A percentile compares a stretch with the other conserved stretches of the same genome.
phyloP scores from a whole-genome alignment of 2,329 filamentous ascomycete genomes.

The Diaporthe citrichinensis region DNA sequence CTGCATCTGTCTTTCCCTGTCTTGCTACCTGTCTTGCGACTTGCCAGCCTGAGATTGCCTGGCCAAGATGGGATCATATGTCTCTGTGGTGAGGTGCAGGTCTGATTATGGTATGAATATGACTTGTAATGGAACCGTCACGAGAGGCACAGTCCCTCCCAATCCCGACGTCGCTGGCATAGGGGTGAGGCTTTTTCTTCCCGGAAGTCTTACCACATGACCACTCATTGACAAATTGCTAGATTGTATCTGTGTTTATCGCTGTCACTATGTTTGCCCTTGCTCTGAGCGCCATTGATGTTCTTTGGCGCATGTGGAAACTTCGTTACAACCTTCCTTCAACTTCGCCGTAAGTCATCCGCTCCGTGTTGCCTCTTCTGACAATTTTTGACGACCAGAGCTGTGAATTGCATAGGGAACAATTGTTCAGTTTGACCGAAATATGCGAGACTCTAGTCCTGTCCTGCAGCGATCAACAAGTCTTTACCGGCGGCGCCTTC shows the following conservation, averaged over 20 bases:
- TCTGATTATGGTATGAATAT: neutral
- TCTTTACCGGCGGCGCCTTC: constrained; percentile 55
- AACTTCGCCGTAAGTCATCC: neutral
- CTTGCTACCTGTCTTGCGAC: neutral
- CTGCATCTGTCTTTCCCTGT: neutral
- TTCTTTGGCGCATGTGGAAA: constrained; percentile 1
- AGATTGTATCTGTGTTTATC: constrained; percentile 12
- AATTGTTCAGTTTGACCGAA: constrained; percentile 45
- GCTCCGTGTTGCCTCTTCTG: neutral
- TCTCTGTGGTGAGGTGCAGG: neutral
- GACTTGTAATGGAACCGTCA: neutral
- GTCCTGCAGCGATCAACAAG: constrained; percentile 54
- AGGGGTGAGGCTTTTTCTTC: neutral
- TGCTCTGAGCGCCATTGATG: neutral
- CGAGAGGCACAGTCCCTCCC: neutral
- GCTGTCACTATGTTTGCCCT: constrained; percentile 2
- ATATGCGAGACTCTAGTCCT: constrained; percentile 51
- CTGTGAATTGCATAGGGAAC: neutral
- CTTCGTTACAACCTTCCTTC: neutral
- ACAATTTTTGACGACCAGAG: neutral
- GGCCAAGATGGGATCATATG: neutral
- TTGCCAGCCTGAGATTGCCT: neutral
- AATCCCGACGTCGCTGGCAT: constrained; percentile 11
- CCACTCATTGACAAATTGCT: neutral
- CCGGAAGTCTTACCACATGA: neutral